Evolutionary conservation across 2,329 filamentous ascomycete species (phyloP), one percentile per base, ranked within the genome.

Genomic region (Ophiocordyceps australis): DNA sequence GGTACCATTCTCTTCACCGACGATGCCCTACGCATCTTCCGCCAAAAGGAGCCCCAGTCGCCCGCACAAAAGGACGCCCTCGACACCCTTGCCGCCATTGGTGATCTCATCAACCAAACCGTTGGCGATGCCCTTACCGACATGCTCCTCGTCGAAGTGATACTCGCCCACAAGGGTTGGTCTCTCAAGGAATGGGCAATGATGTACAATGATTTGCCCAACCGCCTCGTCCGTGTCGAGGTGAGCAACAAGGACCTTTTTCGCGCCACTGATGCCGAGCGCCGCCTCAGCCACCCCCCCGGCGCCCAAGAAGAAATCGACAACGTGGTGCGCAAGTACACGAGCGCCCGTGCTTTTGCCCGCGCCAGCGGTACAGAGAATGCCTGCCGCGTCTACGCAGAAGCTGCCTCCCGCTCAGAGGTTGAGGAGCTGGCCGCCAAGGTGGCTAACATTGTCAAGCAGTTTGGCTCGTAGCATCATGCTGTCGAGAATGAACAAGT

Each of bases 81-180:
- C 10, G 79, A 92, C 28, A 83, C 75, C 7, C 73, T 98, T 1
- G 65, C 69, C 27, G 85, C 82, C 9, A 65, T 92, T 28, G 76
- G 76, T 26, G 80, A 94, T 39, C 66, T 98, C 35, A 92, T 98
- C 60, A 98, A 98, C 62, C 89, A 98, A 59, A 89, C 89, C 1
- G 86, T 95, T 24, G 89, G 89, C 27, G 89, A 98, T 46, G 89
- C 89, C 24, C 67, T 98, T 30, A 93, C 83, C 1, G 89, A 98
- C 54, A 79, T 94, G 66, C 69, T 98, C 23, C 73, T 98, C 43
- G 85, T 95, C 20, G 89, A 98, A 54, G 80, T 86, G 18, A 89
- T 95, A 37, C 74, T 98, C 21, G 85, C 89, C 6, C 83, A 95
- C 65, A 95, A 94, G 59, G 66, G 64, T 37, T 98, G 85, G 85